Evolutionary conservation across 225 moss, liverwort and hornwort species (phyloP), one percentile per base, ranked within the genome.

Genomic region (Pseudisothecium myosuroides): DNA sequence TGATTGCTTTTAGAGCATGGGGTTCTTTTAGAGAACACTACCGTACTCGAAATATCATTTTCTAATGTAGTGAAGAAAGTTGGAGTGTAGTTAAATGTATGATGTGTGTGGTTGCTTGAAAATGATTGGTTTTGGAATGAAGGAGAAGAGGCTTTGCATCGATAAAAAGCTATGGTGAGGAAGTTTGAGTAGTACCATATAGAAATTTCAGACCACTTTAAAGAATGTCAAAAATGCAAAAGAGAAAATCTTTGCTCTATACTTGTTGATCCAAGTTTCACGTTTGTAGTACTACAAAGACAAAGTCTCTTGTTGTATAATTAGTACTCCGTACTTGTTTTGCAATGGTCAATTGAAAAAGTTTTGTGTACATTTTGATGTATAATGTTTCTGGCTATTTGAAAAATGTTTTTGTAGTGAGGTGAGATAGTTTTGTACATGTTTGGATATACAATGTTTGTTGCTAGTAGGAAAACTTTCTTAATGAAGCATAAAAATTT

Each of bases 171-270:
- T 31, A 1, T 22, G 2, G 36, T 56, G n/a, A n/a, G 0, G 11
- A 79, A 7, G 17, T n/a, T n/a, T 26, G 26, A n/a, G 2, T 7
- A 39, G 4, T 26, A 26, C 1, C 6, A 16, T 26, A 24, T 26
- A 0, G 2, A 5, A 2, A 8, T 26, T 23, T 15, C 0, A 0
- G 37, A 6, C 1, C 11, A 26, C 17, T 56, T n/a, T 15, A 1
- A 78, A 26, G 4, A n/a, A 54, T 76, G 10, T 11, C 5, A 14
- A 76, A 34, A 76, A 14, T 52, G 21, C 17, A 54, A 19, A 47
- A 74, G 47, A n/a, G 4, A 7, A 31, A 18, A 1, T 4, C 0
- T 56, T 6, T 24, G 1, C 8, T 56, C 3, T 2, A 2, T 15
- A 15, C 12, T 15, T 2, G 1, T 72, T 14, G 13, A 24, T 55